A percentile compares a stretch with the other conserved stretches of the same genome.
phyloP scores from a whole-genome alignment of 306 rosid genomes.

The Vigna nakashimae region DNA sequence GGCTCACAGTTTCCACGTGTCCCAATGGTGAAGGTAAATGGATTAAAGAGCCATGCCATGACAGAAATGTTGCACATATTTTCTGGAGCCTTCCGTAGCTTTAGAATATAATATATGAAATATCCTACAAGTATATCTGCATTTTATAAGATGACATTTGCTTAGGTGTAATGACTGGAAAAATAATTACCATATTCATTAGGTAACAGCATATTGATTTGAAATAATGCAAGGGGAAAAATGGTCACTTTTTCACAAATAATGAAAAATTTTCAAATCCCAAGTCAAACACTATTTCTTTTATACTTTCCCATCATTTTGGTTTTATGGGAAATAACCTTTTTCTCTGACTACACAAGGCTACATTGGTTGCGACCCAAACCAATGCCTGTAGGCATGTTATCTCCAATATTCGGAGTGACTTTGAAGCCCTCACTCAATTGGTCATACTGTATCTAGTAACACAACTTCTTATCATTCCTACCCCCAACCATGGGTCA shows the following conservation, averaged over 20 bases:
- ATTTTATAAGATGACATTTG: constrained; percentile 23
- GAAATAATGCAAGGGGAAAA: not conserved
- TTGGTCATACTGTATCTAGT: too few relatives aligned
- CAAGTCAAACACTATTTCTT: not conserved
- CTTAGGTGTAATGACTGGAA: constrained; percentile 19
- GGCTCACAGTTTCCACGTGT: constrained; percentile 97
- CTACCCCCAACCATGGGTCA: too few relatives aligned
- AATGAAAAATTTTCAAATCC: constrained; percentile 9
- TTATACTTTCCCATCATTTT: not conserved
- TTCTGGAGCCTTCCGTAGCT: constrained; percentile 84
- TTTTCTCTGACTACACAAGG: constrained; percentile 11
- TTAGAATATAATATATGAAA: constrained; percentile 72
- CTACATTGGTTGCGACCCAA: constrained; percentile 22
- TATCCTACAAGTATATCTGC: constrained; percentile 93
- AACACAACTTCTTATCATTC: too few relatives aligned
- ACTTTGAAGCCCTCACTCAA: not conserved
- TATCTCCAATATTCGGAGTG: not conserved
- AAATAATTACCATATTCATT: constrained; percentile 7
- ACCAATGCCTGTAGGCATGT: constrained; percentile 1
- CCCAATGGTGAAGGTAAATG: constrained; percentile 92
- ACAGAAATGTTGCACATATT: constrained; percentile 64
- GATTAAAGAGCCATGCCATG: constrained; percentile 86
- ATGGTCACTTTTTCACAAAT: constrained; percentile 7
- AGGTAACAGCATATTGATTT: not conserved
- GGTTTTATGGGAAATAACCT: not conserved